These are phyloP conservation scores for Saccharomycopsis oosterbeekiorum DNA, from an alignment of 805 yeast species.

Conservation along the genomic window DNA sequence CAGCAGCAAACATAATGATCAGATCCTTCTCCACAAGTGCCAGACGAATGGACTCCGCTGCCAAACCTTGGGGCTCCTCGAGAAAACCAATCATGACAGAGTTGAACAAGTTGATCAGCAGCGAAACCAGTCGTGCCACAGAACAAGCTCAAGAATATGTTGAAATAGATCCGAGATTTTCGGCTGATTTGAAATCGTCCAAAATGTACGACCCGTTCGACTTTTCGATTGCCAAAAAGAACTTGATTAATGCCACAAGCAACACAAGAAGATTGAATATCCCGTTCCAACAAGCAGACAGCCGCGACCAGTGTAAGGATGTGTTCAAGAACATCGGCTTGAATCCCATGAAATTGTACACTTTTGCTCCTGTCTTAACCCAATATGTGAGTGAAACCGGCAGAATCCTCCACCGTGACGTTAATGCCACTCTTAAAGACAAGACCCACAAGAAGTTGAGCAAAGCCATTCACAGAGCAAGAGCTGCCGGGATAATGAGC, in stretches of 20 bases:
- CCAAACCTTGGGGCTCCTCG: background rate
- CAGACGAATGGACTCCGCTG: background rate
- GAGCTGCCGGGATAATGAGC: slow-evolving; percentile 63
- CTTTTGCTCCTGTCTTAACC: slow-evolving; percentile 61
- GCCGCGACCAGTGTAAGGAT: slow-evolving; percentile 6
- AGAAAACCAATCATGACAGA: background rate
- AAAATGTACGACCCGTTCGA: slow-evolving; percentile 74
- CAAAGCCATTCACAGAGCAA: slow-evolving; percentile 70
- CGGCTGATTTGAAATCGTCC: slow-evolving; percentile 18
- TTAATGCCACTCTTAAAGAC: slow-evolving; percentile 50
- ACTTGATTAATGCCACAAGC: slow-evolving; percentile 25
- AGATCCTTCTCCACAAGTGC: background rate
- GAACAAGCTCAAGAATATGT: background rate
- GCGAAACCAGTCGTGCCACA: background rate
- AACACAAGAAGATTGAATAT: background rate
- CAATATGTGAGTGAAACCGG: slow-evolving; percentile 63
- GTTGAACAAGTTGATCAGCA: background rate
- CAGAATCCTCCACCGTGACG: slow-evolving; percentile 60
- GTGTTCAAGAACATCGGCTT: slow-evolving; percentile 39
- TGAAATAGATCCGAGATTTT: background rate
- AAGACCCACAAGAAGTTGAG: slow-evolving; percentile 62
- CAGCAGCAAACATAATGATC: background rate
- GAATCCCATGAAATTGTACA: slow-evolving; percentile 61
- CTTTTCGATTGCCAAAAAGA: slow-evolving; percentile 50
- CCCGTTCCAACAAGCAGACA: slow-evolving; percentile 14